phyloP scores from a whole-genome alignment of 306 rosid species.

The Rubus idaeus region DNA sequence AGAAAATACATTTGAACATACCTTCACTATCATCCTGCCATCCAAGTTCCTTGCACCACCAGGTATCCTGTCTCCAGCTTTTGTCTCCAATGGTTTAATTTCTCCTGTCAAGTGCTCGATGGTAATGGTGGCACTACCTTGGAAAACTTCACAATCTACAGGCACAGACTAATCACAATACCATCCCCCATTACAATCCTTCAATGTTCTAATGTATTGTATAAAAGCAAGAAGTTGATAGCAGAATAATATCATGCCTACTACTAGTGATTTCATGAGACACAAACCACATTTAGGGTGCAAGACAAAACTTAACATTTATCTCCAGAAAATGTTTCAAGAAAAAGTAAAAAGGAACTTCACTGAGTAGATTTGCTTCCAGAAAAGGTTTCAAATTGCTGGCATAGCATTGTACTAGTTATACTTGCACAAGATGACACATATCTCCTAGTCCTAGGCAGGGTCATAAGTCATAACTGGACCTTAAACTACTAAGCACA shows the following conservation, averaged over 20 bases:
- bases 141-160: constrained; percentile 96
- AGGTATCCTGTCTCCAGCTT: constrained; percentile 86
- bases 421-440: neutral
- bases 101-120: constrained; percentile 97
- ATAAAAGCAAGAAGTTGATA: neutral
- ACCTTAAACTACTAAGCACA: constrained; percentile 5
- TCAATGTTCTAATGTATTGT: constrained; percentile 40
- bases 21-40: constrained; percentile 95
- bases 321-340: neutral
- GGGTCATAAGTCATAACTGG: neutral
- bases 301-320: constrained; percentile 3
- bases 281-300: constrained; percentile 3
- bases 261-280: constrained; percentile 2
- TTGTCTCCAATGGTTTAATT: constrained; percentile 82
- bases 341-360: neutral
- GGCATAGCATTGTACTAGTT: neutral
- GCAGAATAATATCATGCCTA: too few relatives aligned
- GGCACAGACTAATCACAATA: constrained; percentile 99
- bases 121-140: constrained; percentile 91
- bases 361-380: neutral
- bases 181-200: constrained; percentile 53
- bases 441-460: constrained; percentile 4
- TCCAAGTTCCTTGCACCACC: constrained; percentile 99
- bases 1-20: constrained; percentile 29
- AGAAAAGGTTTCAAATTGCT: neutral